phyloP scores from a whole-genome alignment of 176 grass and related monocot species.

The Dendrocalamus sinicus region DNA sequence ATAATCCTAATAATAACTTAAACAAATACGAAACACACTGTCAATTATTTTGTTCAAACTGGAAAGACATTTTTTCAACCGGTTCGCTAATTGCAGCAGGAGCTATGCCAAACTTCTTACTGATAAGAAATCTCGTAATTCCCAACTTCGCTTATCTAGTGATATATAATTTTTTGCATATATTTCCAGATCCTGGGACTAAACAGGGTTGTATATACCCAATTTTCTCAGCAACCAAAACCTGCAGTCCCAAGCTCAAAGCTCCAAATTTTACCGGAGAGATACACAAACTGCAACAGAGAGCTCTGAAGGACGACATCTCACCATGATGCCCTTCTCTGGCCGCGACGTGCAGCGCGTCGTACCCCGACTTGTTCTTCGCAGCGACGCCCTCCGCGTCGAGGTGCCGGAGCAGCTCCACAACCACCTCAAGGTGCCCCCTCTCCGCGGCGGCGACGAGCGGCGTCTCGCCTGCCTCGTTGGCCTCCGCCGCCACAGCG shows the following conservation, averaged over 20 bases:
- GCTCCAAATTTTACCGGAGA: not conserved
- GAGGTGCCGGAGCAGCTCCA: slow-evolving; percentile 71
- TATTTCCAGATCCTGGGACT: slow-evolving; percentile 23
- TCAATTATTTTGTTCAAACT: slow-evolving; percentile 4
- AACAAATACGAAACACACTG: not conserved
- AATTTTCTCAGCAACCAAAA: slow-evolving; percentile 19
- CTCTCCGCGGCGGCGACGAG: slow-evolving; percentile 73
- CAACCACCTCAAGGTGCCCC: slow-evolving; percentile 63
- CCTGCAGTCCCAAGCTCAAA: not conserved
- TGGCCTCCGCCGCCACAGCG: slow-evolving; percentile 67
- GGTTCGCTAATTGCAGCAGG: not conserved
- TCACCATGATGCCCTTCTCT: slow-evolving; percentile 78
- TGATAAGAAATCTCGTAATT: slow-evolving; percentile 14
- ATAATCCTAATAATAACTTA: not conserved
- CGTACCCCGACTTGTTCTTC: slow-evolving; percentile 81
- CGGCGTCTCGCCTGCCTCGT: slow-evolving; percentile 79
- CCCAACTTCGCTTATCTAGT: not conserved
- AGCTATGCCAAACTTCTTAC: slow-evolving; percentile 1
- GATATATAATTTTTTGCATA: not conserved
- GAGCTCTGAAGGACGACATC: not conserved
- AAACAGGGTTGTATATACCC: not conserved
- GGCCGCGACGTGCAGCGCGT: slow-evolving; percentile 79
- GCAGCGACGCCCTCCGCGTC: slow-evolving; percentile 57
- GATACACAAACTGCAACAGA: not conserved
- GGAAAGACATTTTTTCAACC: not conserved